phyloP scores from a whole-genome alignment of 352 stramenopile genomes.

The Synura sp. region DNA sequence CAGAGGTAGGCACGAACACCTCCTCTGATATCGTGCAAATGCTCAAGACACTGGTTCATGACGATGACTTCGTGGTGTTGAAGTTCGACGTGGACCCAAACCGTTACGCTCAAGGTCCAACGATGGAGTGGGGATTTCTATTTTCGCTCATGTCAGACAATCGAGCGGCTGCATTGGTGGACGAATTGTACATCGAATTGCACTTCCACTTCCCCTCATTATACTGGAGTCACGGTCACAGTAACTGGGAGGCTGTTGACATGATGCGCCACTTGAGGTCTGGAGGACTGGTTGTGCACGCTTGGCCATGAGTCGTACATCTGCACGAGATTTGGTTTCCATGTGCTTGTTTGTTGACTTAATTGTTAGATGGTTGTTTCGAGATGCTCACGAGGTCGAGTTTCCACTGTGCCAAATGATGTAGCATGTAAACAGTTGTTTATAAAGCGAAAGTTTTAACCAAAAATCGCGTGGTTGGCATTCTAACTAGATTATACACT shows the following conservation, averaged over 20 bases:
- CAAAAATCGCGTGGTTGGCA: too few relatives aligned
- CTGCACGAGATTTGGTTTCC: too few relatives aligned
- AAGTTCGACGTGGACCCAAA: slow-evolving; percentile 36
- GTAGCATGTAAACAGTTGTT: too few relatives aligned
- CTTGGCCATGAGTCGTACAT: background rate
- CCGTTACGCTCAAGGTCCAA: slow-evolving; percentile 5
- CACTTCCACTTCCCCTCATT: slow-evolving; percentile 18
- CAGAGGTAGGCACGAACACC: background rate
- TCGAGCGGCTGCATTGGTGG: background rate
- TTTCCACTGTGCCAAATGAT: too few relatives aligned
- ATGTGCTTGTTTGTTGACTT: too few relatives aligned
- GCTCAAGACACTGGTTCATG: background rate
- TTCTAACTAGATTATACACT: too few relatives aligned
- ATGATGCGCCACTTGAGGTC: background rate
- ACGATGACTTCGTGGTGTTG: slow-evolving; percentile 11
- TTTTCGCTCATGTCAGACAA: background rate
- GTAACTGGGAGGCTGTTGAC: slow-evolving; percentile 35
- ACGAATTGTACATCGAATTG: slow-evolving; percentile 28
- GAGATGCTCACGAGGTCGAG: too few relatives aligned
- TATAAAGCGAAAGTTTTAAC: too few relatives aligned
- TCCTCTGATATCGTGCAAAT: background rate
- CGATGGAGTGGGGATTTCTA: slow-evolving; percentile 34
- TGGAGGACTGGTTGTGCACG: background rate
- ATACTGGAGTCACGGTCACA: slow-evolving; percentile 16
- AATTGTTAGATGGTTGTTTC: too few relatives aligned